A percentile compares a stretch with the other conserved stretches of the same genome.
These are phyloP conservation scores for Penicillium brasilianum DNA, from an alignment of 2,329 filamentous ascomycete genomes.

Conservation along the genomic window DNA sequence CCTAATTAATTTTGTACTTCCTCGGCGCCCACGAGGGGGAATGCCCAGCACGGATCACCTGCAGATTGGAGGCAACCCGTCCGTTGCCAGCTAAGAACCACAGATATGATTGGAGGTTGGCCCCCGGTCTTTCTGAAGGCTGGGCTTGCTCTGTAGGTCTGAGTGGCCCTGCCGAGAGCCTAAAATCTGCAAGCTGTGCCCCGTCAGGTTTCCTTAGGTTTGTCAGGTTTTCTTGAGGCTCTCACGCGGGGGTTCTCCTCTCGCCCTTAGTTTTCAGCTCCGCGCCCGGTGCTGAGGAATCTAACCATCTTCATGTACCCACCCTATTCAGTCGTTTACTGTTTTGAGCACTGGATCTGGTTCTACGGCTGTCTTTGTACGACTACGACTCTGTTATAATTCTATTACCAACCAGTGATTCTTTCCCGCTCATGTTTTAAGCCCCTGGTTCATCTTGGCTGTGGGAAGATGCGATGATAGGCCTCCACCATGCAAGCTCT, in stretches of 20 bases:
- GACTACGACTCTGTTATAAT: neutral
- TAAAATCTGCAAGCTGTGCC: constrained; percentile 13
- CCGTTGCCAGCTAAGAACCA: neutral
- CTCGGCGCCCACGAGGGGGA: neutral
- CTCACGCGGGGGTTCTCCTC: neutral
- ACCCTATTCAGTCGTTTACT: neutral
- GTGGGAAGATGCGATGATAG: constrained; percentile 4
- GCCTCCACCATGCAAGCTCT: constrained; percentile 11
- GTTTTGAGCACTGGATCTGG: neutral
- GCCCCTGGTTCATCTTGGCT: neutral
- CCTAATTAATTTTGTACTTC: neutral
- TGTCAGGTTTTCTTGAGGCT: neutral
- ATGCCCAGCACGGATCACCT: constrained; percentile 7
- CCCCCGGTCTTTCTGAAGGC: neutral
- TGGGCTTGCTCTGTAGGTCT: neutral
- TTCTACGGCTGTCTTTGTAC: no score
- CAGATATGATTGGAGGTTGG: neutral
- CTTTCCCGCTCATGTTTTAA: neutral
- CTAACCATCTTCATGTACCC: constrained; percentile 1
- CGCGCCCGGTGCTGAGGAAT: neutral
- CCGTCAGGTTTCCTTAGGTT: neutral
- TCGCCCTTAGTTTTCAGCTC: constrained; percentile 1
- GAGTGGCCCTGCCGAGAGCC: constrained; percentile 7
- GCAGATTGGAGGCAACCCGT: neutral
- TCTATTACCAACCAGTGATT: neutral